A percentile compares a stretch with the other conserved stretches of the same genome.
phyloP scores from a whole-genome alignment of 2,329 filamentous ascomycete genomes.

The Aspergillus sp. region DNA sequence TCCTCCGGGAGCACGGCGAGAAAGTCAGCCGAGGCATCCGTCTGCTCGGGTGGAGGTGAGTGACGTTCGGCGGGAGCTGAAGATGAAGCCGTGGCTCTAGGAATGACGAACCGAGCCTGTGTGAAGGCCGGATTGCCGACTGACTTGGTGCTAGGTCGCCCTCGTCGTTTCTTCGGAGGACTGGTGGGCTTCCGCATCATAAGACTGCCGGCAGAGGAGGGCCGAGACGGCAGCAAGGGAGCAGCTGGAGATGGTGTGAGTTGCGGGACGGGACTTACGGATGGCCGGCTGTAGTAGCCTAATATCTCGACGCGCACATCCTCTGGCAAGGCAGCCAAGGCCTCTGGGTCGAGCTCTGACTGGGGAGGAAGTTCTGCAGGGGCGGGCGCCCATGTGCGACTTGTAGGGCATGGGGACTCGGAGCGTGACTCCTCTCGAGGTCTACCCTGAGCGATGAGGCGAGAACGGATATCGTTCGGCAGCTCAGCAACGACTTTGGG shows the following conservation, averaged over 20 bases:
- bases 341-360: conserved; percentile 81
- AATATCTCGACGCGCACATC: conserved; percentile 85
- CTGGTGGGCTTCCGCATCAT: conserved; percentile 58
- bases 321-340: conserved; percentile 78
- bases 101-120: conserved; percentile 71
- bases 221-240: conserved; percentile 26
- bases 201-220: conserved; percentile 50
- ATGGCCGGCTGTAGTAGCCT: conserved; percentile 61
- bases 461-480: conserved; percentile 77
- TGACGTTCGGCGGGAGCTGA: conserved; percentile 19
- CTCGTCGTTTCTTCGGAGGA: conserved; percentile 67
- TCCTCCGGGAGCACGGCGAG: conserved; percentile 82
- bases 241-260: background rate
- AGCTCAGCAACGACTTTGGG: conserved; percentile 79
- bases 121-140: conserved; percentile 63
- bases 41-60: conserved; percentile 22
- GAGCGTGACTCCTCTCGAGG: conserved; percentile 22
- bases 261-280: conserved; percentile 4
- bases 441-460: conserved; percentile 64
- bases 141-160: conserved; percentile 54
- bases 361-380: conserved; percentile 57
- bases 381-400: conserved; percentile 18
- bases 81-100: conserved; percentile 21
- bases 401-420: conserved; percentile 39
- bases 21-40: conserved; percentile 66